Conservation (phyloP, 768 basidiomycete species). For the Boletus insuetus region DNA sequence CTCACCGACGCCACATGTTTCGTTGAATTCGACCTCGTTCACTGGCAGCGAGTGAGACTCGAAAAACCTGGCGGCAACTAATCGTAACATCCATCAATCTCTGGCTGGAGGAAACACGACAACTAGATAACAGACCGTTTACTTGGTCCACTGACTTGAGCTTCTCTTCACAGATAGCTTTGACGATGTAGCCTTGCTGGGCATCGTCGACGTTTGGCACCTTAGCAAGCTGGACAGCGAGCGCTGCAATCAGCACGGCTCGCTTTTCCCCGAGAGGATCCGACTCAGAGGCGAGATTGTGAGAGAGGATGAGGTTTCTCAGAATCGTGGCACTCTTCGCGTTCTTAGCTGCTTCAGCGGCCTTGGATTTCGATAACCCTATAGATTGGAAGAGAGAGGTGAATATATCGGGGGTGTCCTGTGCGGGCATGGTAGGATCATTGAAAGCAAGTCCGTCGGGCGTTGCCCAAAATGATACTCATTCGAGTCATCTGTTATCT, state of each 20-base stretch:
- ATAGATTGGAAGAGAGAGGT: conserved; percentile 65
- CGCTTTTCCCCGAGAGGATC: conserved; percentile 72
- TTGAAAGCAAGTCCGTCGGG: not conserved
- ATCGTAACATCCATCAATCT: conserved; percentile 2
- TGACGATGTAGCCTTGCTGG: conserved; percentile 61
- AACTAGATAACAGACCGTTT: conserved; percentile 52
- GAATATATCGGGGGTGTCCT: conserved; percentile 10
- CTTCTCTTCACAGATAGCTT: conserved; percentile 67
- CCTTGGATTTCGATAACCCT: conserved; percentile 73
- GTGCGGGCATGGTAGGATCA: conserved; percentile 14
- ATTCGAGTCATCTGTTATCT: conserved; percentile 21
- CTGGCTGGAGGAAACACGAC: not conserved
- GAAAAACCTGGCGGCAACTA: conserved; percentile 65
- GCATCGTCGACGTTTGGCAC: conserved; percentile 42
- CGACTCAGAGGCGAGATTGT: conserved; percentile 39
- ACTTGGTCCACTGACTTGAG: conserved; percentile 86
- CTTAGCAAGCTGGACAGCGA: conserved; percentile 65
- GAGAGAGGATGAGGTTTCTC: conserved; percentile 62
- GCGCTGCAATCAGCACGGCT: conserved; percentile 63
- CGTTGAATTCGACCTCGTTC: conserved; percentile 68
- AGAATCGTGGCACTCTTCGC: conserved; percentile 72
- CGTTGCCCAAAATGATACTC: not conserved
- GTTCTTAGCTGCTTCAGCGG: conserved; percentile 78
- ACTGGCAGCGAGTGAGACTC: conserved; percentile 60
- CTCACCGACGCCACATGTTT: conserved; percentile 86